Evolutionary conservation across 2,329 filamentous ascomycete genomes (phyloP), one percentile per base, ranked within the genome.

Genomic region (Dothistroma pini): DNA sequence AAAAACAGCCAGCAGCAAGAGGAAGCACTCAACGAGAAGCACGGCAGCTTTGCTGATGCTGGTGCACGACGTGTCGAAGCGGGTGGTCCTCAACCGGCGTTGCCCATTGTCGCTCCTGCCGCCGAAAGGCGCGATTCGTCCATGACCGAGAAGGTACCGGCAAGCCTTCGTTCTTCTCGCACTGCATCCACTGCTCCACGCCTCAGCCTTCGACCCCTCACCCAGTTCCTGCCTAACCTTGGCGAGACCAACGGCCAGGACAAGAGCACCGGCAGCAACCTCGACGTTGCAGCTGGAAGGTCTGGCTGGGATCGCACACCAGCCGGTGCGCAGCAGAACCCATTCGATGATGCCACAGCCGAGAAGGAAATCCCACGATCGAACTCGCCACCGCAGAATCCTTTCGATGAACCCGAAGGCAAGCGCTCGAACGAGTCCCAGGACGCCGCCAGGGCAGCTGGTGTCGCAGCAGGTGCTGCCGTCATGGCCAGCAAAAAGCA

Each of bases 151-250:
- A 74, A 67, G 58, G 70, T 75, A 47, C 75, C 79, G 14, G 57
- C 65, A 29, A 78, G 76, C 67, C 68, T 76, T 53, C 67, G 72
- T 44, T 77, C 78, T 57, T 75, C 77, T 58, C 79, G 74, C 67
- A 83, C 79, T 64, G 77, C 74, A 64, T 79, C 81, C 32, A 83
- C 79, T 35, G 87, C 92, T 50, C 91, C 92, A n/a, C 88, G 88
- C 64, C 83, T 97, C 63, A 96, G 91, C 71, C 82, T 96, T 57
- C 88, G 91, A 54, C 92, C 92, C 2, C 84, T 95, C 54, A 93
- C 91, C 47, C 87, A 95, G 70, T 93, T 96, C 76, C 82, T 90
- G 44, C 89, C 91, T 5, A 86, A 85, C 70, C 83, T 90, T 64
- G 62, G 60, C 53, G 79, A 73, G 29, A 74, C 77, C 62, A 71